These are phyloP conservation scores for Rhamnella rubrinervis DNA, from an alignment of 331 rosid species.

Conservation along the genomic window DNA sequence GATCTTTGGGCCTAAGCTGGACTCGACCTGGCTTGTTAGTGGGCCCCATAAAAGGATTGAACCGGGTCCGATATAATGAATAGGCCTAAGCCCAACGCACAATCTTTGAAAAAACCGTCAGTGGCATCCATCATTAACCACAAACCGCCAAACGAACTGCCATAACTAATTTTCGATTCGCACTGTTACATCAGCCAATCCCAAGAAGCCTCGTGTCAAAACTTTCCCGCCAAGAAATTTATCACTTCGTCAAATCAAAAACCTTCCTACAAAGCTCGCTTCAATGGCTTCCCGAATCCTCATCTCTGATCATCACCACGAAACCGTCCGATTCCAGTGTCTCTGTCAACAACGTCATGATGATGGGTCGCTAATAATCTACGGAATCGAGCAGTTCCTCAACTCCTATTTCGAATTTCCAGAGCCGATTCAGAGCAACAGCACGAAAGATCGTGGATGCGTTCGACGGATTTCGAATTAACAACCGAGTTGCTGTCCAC, in stretches of 20 bases:
- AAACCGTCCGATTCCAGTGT: not conserved
- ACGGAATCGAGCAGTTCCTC: constrained; percentile 25
- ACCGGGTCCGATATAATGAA: not conserved
- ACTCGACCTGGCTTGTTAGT: constrained; percentile 6
- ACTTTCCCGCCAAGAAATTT: constrained; percentile 21
- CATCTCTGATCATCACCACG: constrained; percentile 38
- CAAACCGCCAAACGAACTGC: not conserved
- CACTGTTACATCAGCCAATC: not conserved
- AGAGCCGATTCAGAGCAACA: not conserved
- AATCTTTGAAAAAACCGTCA: not conserved
- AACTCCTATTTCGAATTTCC: constrained; percentile 28
- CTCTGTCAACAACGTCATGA: constrained; percentile 43
- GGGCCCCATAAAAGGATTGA: no score
- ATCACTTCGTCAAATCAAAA: not conserved
- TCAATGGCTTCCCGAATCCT: constrained; percentile 25
- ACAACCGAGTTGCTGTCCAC: not conserved
- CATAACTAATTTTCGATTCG: no score
- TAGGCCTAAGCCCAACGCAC: not conserved
- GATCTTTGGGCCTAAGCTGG: no score
- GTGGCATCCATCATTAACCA: no score
- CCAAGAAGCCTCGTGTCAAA: constrained; percentile 1
- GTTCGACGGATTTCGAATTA: not conserved
- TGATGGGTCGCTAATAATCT: constrained; percentile 34
- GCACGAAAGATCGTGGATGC: constrained; percentile 21
- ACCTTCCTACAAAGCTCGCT: not conserved